These are phyloP conservation scores for Kodamaea sp. DNA, from an alignment of 1,139 yeast genomes.

Conservation along the genomic window DNA sequence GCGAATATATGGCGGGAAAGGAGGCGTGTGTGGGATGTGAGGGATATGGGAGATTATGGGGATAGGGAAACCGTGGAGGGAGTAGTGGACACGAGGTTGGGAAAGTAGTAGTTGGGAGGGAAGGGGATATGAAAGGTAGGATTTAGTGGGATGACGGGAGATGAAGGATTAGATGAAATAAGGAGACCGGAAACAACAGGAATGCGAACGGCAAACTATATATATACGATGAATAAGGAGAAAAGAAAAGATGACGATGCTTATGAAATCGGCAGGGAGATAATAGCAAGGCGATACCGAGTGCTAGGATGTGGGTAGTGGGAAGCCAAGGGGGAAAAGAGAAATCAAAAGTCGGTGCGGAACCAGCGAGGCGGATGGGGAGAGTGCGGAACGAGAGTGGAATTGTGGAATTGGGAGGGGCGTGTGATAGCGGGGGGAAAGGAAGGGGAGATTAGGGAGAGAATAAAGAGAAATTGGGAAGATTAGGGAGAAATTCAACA, in stretches of 20 bases:
- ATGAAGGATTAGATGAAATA: too few relatives aligned
- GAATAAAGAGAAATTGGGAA: background rate
- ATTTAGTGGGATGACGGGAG: too few relatives aligned
- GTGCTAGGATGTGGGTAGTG: too few relatives aligned
- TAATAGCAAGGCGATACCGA: conserved; percentile 12
- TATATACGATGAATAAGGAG: conserved; percentile 8
- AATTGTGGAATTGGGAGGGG: conserved; percentile 1
- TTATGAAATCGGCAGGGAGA: conserved; percentile 11
- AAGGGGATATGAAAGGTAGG: too few relatives aligned
- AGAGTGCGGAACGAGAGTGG: background rate
- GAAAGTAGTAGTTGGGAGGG: too few relatives aligned
- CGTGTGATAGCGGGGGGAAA: conserved; percentile 2
- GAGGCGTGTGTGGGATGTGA: conserved; percentile 4
- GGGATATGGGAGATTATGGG: background rate
- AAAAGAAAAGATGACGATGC: conserved; percentile 14
- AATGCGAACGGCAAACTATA: conserved; percentile 10
- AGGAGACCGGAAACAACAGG: too few relatives aligned
- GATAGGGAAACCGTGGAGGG: background rate
- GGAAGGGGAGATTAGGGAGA: conserved; percentile 2
- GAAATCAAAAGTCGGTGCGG: too few relatives aligned
- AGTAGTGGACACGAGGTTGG: conserved; percentile 1
- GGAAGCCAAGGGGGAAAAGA: too few relatives aligned
- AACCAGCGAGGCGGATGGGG: conserved; percentile 1
- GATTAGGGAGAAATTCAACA: background rate
- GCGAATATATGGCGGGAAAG: too few relatives aligned